Percentiles rank a stretch among this genome's conserved stretches.
Evolutionary conservation across 148 eudicot genomes (phyloP).

Genomic region (Drosera capensis): DNA sequence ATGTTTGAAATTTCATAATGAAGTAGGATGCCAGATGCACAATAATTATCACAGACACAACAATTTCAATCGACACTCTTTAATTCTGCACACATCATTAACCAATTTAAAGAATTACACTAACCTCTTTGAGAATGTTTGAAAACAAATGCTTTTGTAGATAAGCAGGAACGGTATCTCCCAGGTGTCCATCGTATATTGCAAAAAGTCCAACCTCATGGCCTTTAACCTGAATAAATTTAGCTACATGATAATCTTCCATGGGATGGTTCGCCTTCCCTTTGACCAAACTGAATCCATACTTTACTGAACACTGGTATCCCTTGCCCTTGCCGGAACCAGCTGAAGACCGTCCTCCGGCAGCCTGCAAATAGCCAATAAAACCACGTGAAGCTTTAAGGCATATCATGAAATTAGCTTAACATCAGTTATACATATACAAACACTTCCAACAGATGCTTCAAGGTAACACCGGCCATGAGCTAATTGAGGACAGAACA

Average conservation of each 20-base stretch:
- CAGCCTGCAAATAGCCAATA: slow-evolving; percentile 12
- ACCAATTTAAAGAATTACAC: neutral
- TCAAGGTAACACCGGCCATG: too few species aligned
- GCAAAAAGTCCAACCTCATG: slow-evolving; percentile 78
- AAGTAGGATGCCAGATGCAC: too few species aligned
- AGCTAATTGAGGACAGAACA: too few species aligned
- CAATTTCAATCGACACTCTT: too few species aligned
- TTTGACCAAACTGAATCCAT: slow-evolving; percentile 49
- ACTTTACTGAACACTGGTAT: slow-evolving; percentile 30
- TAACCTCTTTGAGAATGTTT: slow-evolving; percentile 62
- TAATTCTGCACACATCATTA: neutral
- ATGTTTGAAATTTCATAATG: too few species aligned
- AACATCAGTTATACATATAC: too few species aligned
- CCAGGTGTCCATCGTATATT: slow-evolving; percentile 71
- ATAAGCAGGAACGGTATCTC: slow-evolving; percentile 67
- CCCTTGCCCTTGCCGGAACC: slow-evolving; percentile 56
- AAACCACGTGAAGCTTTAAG: neutral
- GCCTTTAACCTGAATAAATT: slow-evolving; percentile 31
- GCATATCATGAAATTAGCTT: neutral
- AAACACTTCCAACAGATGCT: too few species aligned
- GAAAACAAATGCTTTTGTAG: slow-evolving; percentile 61
- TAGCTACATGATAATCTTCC: slow-evolving; percentile 82
- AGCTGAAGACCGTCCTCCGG: slow-evolving; percentile 33
- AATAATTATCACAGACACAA: too few species aligned
- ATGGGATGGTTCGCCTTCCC: slow-evolving; percentile 73